These are phyloP conservation scores for Penicillium sp. DNA, from an alignment of 2,329 filamentous ascomycete genomes.

Conservation along the genomic window DNA sequence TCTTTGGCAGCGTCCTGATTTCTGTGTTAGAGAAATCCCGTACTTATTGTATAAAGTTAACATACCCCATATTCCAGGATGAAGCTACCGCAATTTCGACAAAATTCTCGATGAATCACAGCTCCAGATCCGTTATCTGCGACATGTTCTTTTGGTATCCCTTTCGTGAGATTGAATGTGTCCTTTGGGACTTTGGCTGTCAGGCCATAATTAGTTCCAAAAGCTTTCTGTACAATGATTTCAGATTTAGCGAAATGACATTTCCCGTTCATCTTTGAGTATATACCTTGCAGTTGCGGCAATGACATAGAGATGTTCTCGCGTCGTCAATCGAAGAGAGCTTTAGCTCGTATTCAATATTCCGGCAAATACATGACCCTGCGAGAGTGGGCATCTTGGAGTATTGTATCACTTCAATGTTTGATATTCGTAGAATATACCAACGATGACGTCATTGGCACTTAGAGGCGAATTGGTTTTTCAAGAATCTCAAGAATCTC, in stretches of 20 bases:
- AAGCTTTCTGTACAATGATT: constrained; percentile 46
- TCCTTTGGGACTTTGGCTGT: constrained; percentile 53
- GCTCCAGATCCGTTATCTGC: constrained; percentile 53
- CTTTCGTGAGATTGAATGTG: constrained; percentile 43
- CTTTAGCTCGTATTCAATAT: constrained; percentile 49
- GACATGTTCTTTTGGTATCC: constrained; percentile 47
- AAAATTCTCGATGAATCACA: constrained; percentile 54
- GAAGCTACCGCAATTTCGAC: constrained; percentile 52
- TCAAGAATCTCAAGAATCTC: neutral
- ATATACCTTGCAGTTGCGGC: constrained; percentile 51
- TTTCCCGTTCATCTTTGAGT: neutral
- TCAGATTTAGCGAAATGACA: neutral
- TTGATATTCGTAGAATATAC: neutral
- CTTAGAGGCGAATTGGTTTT: neutral
- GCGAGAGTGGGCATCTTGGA: constrained; percentile 33
- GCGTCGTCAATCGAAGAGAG: constrained; percentile 50
- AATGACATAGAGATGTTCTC: constrained; percentile 55
- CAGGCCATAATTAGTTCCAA: constrained; percentile 53
- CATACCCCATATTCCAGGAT: constrained; percentile 55
- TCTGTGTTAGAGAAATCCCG: neutral
- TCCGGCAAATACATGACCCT: constrained; percentile 52
- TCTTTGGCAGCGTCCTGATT: constrained; percentile 33
- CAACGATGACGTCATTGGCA: neutral
- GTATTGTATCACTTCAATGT: neutral
- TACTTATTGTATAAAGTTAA: neutral